These are phyloP conservation scores for Diatrype stigma DNA, from an alignment of 2,329 filamentous ascomycete genomes.

Conservation along the genomic window DNA sequence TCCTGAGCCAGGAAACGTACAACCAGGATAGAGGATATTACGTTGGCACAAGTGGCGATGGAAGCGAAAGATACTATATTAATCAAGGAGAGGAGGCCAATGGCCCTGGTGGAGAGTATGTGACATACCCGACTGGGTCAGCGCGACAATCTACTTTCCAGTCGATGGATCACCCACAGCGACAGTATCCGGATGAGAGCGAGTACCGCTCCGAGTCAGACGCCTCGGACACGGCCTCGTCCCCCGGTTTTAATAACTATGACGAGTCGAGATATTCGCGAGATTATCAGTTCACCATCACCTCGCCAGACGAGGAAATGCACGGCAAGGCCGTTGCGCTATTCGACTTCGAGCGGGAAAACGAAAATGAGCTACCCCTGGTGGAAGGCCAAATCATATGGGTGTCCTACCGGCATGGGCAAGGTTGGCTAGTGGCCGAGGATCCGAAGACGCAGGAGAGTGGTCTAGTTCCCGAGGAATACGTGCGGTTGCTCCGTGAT, in stretches of 20 bases:
- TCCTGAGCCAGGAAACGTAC: constrained; percentile 46
- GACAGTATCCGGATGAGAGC: constrained; percentile 43
- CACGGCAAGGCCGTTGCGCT: constrained; percentile 93
- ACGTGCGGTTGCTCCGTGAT: constrained; percentile 85
- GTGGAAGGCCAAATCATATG: constrained; percentile 94
- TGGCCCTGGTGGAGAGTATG: constrained; percentile 73
- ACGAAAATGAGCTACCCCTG: constrained; percentile 91
- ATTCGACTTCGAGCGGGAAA: constrained; percentile 92
- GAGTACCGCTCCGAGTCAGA: constrained; percentile 54
- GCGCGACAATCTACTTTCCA: constrained; percentile 53
- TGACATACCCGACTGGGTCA: constrained; percentile 70
- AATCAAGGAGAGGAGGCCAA: constrained; percentile 66
- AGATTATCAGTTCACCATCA: constrained; percentile 93
- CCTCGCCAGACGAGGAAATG: constrained; percentile 94
- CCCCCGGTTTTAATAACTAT: constrained; percentile 53
- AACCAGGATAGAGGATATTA: constrained; percentile 64
- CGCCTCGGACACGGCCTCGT: constrained; percentile 54
- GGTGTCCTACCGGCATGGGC: constrained; percentile 91
- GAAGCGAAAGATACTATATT: constrained; percentile 71
- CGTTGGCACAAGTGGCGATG: constrained; percentile 63
- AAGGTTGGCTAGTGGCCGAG: constrained; percentile 96
- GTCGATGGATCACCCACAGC: constrained; percentile 40
- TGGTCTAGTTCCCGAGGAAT: constrained; percentile 92
- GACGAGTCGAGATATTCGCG: constrained; percentile 80
- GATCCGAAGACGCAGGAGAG: constrained; percentile 93